Conservation (phyloP, 352 stramenopile genomes). For the Halophytophthora batemanensis region DNA sequence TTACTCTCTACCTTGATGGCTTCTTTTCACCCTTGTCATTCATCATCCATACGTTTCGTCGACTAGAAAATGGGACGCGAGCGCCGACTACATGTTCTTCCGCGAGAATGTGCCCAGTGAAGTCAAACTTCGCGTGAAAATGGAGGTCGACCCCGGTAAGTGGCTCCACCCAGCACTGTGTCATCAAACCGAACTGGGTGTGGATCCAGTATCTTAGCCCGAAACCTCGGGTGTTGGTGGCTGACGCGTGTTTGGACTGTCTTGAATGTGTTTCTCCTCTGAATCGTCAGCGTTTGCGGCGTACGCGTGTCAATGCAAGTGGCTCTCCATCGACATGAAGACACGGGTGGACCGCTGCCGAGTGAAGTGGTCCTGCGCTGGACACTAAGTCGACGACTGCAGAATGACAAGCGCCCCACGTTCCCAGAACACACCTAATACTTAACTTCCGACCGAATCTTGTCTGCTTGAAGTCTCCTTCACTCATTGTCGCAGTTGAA, state of each 20-base stretch:
- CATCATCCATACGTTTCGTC: not conserved
- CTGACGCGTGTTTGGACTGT: not conserved
- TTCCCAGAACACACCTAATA: slow-evolving; percentile 16
- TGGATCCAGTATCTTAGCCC: not conserved
- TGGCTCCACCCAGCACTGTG: not conserved
- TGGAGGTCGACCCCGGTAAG: slow-evolving; percentile 51
- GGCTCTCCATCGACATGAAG: slow-evolving; percentile 54
- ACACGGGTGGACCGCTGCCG: slow-evolving; percentile 46
- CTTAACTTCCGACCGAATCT: slow-evolving; percentile 18
- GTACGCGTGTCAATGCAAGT: slow-evolving; percentile 84
- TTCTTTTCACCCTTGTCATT: not conserved
- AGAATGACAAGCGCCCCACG: slow-evolving; percentile 9
- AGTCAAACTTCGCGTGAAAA: slow-evolving; percentile 57
- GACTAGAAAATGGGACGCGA: slow-evolving; percentile 60
- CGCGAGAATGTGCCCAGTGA: slow-evolving; percentile 77
- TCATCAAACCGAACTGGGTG: not conserved
- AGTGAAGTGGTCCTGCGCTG: slow-evolving; percentile 73
- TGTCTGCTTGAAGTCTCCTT: slow-evolving; percentile 11
- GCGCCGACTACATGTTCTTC: slow-evolving; percentile 85
- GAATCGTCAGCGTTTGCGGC: slow-evolving; percentile 36
- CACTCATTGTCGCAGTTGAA: slow-evolving; percentile 41
- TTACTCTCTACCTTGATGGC: not conserved
- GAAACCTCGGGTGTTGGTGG: not conserved
- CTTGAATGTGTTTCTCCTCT: not conserved
- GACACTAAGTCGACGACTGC: slow-evolving; percentile 32